Percentiles rank a stretch among this genome's conserved stretches.
These are phyloP conservation scores for Huntiella savannae DNA, from an alignment of 2,329 filamentous ascomycete genomes.

Conservation along the genomic window DNA sequence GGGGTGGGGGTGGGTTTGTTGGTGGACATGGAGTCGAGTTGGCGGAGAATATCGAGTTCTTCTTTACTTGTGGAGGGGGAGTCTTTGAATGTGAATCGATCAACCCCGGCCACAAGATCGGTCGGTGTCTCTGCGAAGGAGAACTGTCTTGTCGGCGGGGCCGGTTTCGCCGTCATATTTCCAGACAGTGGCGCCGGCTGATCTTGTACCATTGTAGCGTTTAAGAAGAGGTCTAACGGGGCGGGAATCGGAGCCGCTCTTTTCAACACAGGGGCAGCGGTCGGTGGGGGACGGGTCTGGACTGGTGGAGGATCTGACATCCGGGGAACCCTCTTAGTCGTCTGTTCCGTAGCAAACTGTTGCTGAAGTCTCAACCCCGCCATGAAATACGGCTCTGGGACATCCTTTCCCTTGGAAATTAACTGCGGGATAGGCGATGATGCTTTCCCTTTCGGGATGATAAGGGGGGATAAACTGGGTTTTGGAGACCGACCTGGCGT, in stretches of 20 bases:
- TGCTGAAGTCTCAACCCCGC: slow-evolving; percentile 8
- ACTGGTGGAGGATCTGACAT: neutral
- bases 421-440: neutral
- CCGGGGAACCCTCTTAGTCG: neutral
- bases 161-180: neutral
- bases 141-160: neutral
- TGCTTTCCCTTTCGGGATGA: slow-evolving; percentile 5
- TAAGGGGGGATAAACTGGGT: slow-evolving; percentile 4
- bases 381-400: slow-evolving; percentile 7
- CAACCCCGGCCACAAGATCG: neutral
- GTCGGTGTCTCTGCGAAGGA: slow-evolving; percentile 3
- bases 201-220: neutral
- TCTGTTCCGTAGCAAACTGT: neutral
- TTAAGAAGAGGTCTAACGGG: neutral
- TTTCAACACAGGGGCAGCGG: too few relatives aligned
- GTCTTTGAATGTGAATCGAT: slow-evolving; percentile 5
- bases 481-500: neutral
- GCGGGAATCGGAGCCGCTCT: neutral
- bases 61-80: slow-evolving; percentile 1
- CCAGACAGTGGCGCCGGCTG: too few relatives aligned
- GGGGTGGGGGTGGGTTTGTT: neutral
- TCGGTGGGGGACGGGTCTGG: neutral
- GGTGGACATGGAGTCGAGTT: neutral
- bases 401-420: neutral
- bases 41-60: neutral